Base-by-base conservation (phyloP, 1,284 basidiomycete species). In the Ganoderma meredithae region DNA sequence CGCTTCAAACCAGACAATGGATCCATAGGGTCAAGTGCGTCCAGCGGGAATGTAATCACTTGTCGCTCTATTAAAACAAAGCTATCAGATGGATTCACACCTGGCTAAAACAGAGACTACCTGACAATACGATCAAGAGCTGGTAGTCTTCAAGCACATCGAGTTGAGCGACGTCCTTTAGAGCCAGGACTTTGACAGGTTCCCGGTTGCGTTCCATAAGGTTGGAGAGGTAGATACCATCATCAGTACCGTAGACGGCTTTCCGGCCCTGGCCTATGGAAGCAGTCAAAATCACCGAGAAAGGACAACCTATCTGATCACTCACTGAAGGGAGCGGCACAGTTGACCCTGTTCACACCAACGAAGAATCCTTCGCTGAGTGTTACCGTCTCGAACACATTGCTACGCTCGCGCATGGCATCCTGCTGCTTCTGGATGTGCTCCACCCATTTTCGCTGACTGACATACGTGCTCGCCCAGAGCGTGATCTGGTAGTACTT, bases 141-240 rank as follows among this genome's bases (percentile, higher is more conserved):
- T 98, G 95, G 77, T 97, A 98, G 71, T 98, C 96, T 78, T 99
- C 97, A 61, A 99, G 85, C 4, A 99, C 93, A 73, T 99, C 98
- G 15, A 99, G 93, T 82, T 99, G 98, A 0, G 93, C 89, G 22
- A 99, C 97, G 73, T 97, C 95, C 55, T 93, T 84, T 22, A 99
- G 82, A 22, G 93, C 93, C 68, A 99, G 86, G 43, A 99, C 96
- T 80, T 96, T 96, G 56, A 95, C 86, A 0, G 98, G 98, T 63
- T 95, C 94, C 68, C 91, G 89, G 71, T 89, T 88, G 64, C 86
- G 83, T 61, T 94, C 91, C 62, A 90, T 86, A 53, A 98, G 82
- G 77, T 98, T 95, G 25, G 95, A 95, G 69, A 99, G 88, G 79
- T 98, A 99, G 41, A 99, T 93, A 39, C 98, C 98, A 72, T 98